Conservation (phyloP, 495 filamentous ascomycete genomes). For the Opeltia flavorubescens region DNA sequence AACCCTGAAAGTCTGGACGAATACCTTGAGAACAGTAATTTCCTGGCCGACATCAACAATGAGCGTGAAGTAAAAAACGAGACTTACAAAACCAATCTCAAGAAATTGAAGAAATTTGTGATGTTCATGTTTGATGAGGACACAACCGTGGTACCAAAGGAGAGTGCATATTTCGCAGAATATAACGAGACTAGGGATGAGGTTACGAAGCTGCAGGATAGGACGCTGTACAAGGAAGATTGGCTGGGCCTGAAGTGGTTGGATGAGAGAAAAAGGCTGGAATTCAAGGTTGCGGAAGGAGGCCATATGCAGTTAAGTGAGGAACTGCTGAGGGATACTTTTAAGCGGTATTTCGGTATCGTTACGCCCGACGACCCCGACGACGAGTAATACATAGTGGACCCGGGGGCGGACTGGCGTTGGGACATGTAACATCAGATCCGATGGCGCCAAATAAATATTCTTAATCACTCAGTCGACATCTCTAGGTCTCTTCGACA, state of each 20-base stretch:
- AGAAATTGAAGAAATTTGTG: constrained; percentile 57
- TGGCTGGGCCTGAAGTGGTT: constrained; percentile 79
- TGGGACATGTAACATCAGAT: too few relatives aligned
- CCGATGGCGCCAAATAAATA: too few relatives aligned
- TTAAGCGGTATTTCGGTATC: constrained; percentile 60
- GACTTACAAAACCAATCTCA: constrained; percentile 59
- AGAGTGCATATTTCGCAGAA: constrained; percentile 84
- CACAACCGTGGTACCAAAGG: constrained; percentile 73
- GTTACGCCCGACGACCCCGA: background rate
- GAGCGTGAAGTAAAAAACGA: constrained; percentile 63
- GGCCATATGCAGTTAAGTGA: constrained; percentile 75
- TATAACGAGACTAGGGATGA: constrained; percentile 52
- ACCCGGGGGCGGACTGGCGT: too few relatives aligned
- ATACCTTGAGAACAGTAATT: constrained; percentile 77
- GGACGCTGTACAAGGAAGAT: constrained; percentile 73
- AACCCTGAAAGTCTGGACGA: constrained; percentile 52
- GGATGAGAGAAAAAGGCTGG: constrained; percentile 65
- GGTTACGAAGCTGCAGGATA: constrained; percentile 53
- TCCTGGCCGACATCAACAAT: constrained; percentile 98
- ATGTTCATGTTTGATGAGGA: constrained; percentile 90
- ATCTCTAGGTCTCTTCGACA: background rate
- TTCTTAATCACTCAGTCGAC: background rate
- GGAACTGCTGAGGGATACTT: constrained; percentile 46
- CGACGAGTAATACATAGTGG: too few relatives aligned
- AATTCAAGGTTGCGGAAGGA: constrained; percentile 55